Percentiles rank a stretch among this genome's conserved stretches.
These are phyloP conservation scores for Pseudogymnoascus sp. DNA, from an alignment of 2,329 filamentous ascomycete genomes.

Conservation along the genomic window DNA sequence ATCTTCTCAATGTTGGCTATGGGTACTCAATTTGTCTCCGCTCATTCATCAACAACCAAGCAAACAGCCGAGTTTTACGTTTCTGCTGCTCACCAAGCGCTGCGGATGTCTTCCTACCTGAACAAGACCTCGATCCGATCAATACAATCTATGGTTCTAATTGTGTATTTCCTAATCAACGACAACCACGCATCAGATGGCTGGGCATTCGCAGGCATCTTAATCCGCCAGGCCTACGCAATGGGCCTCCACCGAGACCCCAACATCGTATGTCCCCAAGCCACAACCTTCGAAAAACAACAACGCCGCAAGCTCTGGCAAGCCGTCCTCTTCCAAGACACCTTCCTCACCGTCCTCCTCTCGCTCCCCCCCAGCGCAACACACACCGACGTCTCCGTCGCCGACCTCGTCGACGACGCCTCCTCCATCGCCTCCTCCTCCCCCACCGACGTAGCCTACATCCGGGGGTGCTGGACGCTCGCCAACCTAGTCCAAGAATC, in stretches of 20 bases:
- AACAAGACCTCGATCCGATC: slow-evolving; percentile 65
- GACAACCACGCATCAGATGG: slow-evolving; percentile 78
- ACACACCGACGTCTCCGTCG: slow-evolving; percentile 70
- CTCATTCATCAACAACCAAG: slow-evolving; percentile 49
- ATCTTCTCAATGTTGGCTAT: slow-evolving; percentile 71
- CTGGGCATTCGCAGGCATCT: slow-evolving; percentile 71
- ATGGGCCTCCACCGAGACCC: slow-evolving; percentile 76
- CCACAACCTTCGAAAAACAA: slow-evolving; percentile 65
- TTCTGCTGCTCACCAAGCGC: slow-evolving; percentile 68
- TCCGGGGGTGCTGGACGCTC: slow-evolving; percentile 65
- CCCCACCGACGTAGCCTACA: slow-evolving; percentile 61
- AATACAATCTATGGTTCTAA: slow-evolving; percentile 74
- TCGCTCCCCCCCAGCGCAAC: slow-evolving; percentile 70
- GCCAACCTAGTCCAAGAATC: slow-evolving; percentile 71
- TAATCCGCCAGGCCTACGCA: slow-evolving; percentile 70
- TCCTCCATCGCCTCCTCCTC: slow-evolving; percentile 49
- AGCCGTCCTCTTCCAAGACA: slow-evolving; percentile 72
- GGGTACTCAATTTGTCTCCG: slow-evolving; percentile 67
- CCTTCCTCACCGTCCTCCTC: slow-evolving; percentile 69
- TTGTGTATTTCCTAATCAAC: slow-evolving; percentile 77
- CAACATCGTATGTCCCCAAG: slow-evolving; percentile 61
- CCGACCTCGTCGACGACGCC: slow-evolving; percentile 60
- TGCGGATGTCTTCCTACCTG: slow-evolving; percentile 68
- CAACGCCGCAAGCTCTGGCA: slow-evolving; percentile 75
- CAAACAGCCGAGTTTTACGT: slow-evolving; percentile 76